Evolutionary conservation across 1,139 yeast species (phyloP).

Genomic region (Saccharomyces hybrid): DNA sequence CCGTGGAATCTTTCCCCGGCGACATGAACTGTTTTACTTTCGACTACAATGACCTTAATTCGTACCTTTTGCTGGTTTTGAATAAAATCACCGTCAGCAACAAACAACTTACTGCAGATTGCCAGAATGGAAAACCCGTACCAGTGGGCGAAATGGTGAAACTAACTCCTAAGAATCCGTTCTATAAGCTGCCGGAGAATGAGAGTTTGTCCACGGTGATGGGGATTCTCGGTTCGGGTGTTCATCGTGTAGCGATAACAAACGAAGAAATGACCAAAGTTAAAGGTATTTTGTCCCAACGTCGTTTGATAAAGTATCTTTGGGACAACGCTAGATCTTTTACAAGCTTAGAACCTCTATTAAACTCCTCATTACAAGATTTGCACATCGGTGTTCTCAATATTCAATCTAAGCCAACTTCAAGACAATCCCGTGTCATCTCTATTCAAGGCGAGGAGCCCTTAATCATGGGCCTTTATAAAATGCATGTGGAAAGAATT

Average conservation of each 20-base stretch:
- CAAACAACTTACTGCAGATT: slow-evolving; percentile 27
- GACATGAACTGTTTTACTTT: slow-evolving; percentile 71
- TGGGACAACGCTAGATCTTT: slow-evolving; percentile 92
- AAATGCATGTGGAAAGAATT: slow-evolving; percentile 78
- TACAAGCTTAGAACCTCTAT: slow-evolving; percentile 65
- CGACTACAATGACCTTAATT: slow-evolving; percentile 85
- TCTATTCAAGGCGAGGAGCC: slow-evolving; percentile 80
- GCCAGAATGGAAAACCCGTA: slow-evolving; percentile 31
- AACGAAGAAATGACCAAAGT: slow-evolving; percentile 43
- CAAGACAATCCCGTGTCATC: slow-evolving; percentile 44
- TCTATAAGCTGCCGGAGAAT: slow-evolving; percentile 62
- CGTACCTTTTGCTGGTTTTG: slow-evolving; percentile 69
- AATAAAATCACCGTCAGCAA: slow-evolving; percentile 48
- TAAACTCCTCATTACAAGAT: slow-evolving; percentile 46
- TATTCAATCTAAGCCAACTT: slow-evolving; percentile 25
- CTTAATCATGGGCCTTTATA: slow-evolving; percentile 75
- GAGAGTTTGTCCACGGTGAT: slow-evolving; percentile 68
- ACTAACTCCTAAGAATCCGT: slow-evolving; percentile 81
- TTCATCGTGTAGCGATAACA: slow-evolving; percentile 84
- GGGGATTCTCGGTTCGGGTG: slow-evolving; percentile 86
- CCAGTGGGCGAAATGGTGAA: slow-evolving; percentile 34
- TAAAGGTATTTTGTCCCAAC: slow-evolving; percentile 79
- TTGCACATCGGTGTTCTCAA: slow-evolving; percentile 30
- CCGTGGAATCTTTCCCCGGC: slow-evolving; percentile 51
- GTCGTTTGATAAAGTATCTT: slow-evolving; percentile 70